Percentiles rank a stretch among this genome's conserved stretches.
Evolutionary conservation across 2,329 filamentous ascomycete species (phyloP).

Genomic region (Paraphoma chrysanthemicola): DNA sequence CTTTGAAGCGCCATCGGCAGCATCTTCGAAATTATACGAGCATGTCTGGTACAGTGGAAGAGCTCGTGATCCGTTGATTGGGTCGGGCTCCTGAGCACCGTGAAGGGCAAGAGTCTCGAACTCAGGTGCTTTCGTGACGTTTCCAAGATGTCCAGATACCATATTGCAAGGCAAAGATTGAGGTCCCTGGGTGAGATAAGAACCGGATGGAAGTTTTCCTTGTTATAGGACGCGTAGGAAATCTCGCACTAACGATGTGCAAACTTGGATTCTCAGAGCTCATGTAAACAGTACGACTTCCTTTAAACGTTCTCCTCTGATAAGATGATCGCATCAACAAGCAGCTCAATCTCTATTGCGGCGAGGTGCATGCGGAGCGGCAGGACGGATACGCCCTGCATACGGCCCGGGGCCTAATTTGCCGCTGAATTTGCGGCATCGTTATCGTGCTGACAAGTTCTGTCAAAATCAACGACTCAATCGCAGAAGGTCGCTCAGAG

Average conservation of each 20-base stretch:
- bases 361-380: not conserved
- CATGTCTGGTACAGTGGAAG: slow-evolving; percentile 28
- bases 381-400: not conserved
- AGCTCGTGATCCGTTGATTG: slow-evolving; percentile 29
- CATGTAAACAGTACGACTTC: no score
- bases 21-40: slow-evolving; percentile 42
- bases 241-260: not conserved
- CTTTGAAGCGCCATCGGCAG: slow-evolving; percentile 46
- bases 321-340: no score
- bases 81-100: slow-evolving; percentile 29
- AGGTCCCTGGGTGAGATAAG: not conserved
- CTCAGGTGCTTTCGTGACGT: slow-evolving; percentile 29
- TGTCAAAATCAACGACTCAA: not conserved
- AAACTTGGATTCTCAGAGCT: no score
- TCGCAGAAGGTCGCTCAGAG: not conserved
- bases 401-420: not conserved
- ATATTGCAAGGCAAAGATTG: slow-evolving; percentile 9
- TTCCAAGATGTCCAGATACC: slow-evolving; percentile 29
- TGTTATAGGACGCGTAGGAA: not conserved
- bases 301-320: no score
- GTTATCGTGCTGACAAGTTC: not conserved
- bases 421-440: not conserved
- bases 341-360: not conserved
- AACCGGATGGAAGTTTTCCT: not conserved
- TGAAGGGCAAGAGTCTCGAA: slow-evolving; percentile 29